Evolutionary conservation across 2,329 filamentous ascomycete genomes (phyloP).

Genomic region (Aspergillus versicolor): DNA sequence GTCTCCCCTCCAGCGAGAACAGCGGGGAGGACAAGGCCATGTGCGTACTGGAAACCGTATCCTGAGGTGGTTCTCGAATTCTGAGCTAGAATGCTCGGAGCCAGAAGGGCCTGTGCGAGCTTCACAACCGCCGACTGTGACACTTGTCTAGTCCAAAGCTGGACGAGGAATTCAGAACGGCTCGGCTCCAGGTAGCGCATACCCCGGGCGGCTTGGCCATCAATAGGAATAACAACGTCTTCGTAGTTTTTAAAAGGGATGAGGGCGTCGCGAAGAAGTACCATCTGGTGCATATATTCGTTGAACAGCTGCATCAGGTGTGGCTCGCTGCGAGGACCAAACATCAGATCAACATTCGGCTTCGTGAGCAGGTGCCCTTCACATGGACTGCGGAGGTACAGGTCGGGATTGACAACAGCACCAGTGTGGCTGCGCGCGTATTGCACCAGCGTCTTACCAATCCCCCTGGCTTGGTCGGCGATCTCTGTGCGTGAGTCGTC

Average conservation of each 20-base stretch:
- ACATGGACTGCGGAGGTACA: conserved; percentile 20
- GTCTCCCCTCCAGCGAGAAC: conserved; percentile 15
- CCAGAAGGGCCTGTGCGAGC: conserved; percentile 17
- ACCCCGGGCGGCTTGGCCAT: conserved; percentile 9
- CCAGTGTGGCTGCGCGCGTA: conserved; percentile 13
- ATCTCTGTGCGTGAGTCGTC: conserved; percentile 17
- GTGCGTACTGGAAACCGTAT: conserved; percentile 26
- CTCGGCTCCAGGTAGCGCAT: conserved; percentile 16
- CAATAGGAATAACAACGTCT: conserved; percentile 20
- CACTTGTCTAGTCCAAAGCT: conserved; percentile 15
- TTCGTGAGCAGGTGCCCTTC: conserved; percentile 22
- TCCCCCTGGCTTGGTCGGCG: conserved; percentile 15
- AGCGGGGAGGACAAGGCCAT: conserved; percentile 23
- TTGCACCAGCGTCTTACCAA: conserved; percentile 16
- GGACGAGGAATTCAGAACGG: conserved; percentile 16
- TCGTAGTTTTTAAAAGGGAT: conserved; percentile 23
- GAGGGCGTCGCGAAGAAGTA: conserved; percentile 21
- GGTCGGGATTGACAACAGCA: conserved; percentile 4
- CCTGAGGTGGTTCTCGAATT: neutral
- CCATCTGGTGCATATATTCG: conserved; percentile 27
- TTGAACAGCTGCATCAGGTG: conserved; percentile 26
- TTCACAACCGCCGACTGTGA: conserved; percentile 13
- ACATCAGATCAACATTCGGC: conserved; percentile 21
- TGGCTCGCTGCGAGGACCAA: conserved; percentile 17
- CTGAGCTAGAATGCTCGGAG: no score